Evolutionary conservation across 108 stramenopile genomes (phyloP), one percentile per base, ranked within the genome.

Genomic region (Aurantiochytrium sp.): DNA sequence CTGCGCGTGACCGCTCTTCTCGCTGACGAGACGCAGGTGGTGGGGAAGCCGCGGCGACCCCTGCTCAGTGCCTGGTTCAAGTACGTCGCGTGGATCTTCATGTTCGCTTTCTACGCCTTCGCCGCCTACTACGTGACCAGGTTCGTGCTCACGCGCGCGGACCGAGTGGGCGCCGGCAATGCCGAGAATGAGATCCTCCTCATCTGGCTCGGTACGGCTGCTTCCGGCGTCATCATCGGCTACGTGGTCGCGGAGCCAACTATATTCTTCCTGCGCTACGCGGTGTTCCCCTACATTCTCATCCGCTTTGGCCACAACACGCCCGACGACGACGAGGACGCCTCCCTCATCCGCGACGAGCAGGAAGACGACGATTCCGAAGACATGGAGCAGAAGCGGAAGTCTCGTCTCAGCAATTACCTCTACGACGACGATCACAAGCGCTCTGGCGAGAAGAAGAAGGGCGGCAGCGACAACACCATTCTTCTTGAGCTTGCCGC

Each of bases 101-200:
- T 81, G n/a, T 81, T 81, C 27, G 12, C 36, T 6, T 81, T 81
- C 2, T 81, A 81, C 45, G 45, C 45, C 12, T 81, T 81, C 45
- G 10, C 73, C 2, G 73, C 30, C 39, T 81, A 22, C 39, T 81
- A 81, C 3, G 30, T 81, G 6, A 81, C 73, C 1, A 12, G 45
- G 6, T 81, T 81, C 3, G 73, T 81, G n/a, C 73, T 81, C 19
- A 81, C 73, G n/a, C 39, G 73, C 21, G 73, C 27, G 42, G 73
- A 81, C 39, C 21, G 39, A 12, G 73, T 48, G 12, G 45, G 45
- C 1, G 0, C 73, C 24, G 39, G 27, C 45, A 12, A 15, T 6
- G 59, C 27, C 8, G 73, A 81, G 24, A 48, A 41, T 30, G 73
- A 81, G 32, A 81, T 81, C 24, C 21, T 81, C 2, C 30, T 81